Evolutionary conservation across 2,329 filamentous ascomycete species (phyloP).

Genomic region (Penicillium occitanis): DNA sequence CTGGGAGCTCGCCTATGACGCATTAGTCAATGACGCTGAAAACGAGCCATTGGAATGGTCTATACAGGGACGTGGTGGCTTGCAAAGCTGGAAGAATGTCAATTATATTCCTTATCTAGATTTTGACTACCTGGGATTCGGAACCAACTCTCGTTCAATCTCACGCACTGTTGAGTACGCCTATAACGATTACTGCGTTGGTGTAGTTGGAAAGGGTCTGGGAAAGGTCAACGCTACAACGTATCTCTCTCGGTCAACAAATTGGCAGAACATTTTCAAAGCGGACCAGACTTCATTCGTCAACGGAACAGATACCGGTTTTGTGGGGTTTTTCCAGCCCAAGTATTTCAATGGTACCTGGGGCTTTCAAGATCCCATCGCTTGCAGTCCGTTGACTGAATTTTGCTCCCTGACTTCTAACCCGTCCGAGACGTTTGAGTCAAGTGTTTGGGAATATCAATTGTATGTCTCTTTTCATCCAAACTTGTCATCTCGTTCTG

Average conservation of each 20-base stretch:
- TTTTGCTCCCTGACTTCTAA: constrained; percentile 33
- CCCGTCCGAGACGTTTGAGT: constrained; percentile 35
- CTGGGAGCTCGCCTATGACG: constrained; percentile 67
- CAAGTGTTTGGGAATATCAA: constrained; percentile 36
- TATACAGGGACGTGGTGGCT: constrained; percentile 66
- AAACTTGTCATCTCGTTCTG: neutral
- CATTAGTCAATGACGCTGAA: constrained; percentile 69
- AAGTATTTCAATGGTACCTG: constrained; percentile 68
- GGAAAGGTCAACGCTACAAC: constrained; percentile 57
- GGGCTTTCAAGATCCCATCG: constrained; percentile 62
- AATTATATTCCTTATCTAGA: constrained; percentile 71
- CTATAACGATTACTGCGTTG: constrained; percentile 70
- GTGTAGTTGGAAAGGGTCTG: constrained; percentile 60
- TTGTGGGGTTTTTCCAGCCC: constrained; percentile 70
- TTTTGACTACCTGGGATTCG: constrained; percentile 65
- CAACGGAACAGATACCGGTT: constrained; percentile 63
- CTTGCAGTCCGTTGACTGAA: constrained; percentile 32
- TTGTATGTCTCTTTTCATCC: constrained; percentile 42
- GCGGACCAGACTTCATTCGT: constrained; percentile 58
- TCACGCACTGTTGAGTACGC: constrained; percentile 74
- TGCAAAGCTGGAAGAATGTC: constrained; percentile 68
- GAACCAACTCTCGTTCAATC: constrained; percentile 68
- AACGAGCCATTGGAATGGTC: constrained; percentile 69
- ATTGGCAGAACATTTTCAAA: constrained; percentile 70
- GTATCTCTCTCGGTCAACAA: constrained; percentile 59